Evolutionary conservation across 495 filamentous ascomycete genomes (phyloP).

Genomic region (Lophiotrema nucula): DNA sequence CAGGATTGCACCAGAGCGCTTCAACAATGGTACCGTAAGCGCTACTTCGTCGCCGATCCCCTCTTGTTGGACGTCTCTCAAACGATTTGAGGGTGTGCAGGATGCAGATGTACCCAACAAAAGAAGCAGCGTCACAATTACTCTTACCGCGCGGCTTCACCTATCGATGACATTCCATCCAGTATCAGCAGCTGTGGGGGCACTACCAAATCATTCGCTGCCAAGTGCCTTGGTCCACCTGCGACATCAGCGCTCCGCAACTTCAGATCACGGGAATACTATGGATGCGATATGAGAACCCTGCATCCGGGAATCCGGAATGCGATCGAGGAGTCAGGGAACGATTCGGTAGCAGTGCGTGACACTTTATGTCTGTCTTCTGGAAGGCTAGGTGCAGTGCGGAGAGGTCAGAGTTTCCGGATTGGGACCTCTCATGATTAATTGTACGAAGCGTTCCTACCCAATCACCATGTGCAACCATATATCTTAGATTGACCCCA

Average conservation of each 20-base stretch:
- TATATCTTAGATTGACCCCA: conserved; percentile 29
- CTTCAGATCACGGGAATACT: background rate
- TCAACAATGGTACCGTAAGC: no score
- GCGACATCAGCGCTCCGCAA: background rate
- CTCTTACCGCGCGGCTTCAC: background rate
- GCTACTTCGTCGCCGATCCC: no score
- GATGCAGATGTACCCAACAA: background rate
- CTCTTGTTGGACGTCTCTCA: background rate
- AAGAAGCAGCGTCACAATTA: background rate
- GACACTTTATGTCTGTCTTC: background rate
- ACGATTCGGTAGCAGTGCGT: background rate
- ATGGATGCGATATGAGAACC: background rate
- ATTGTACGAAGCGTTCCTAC: conserved; percentile 16
- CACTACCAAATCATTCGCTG: background rate
- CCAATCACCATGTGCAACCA: conserved; percentile 28
- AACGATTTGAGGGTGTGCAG: background rate
- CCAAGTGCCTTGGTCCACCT: background rate
- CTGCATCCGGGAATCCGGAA: background rate
- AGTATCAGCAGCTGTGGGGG: background rate
- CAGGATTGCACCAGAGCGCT: no score
- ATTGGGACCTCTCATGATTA: background rate
- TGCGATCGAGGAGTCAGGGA: background rate
- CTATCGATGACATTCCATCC: background rate
- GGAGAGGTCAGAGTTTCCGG: conserved; percentile 1
- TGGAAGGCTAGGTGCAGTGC: background rate